Evolutionary conservation across 257 asterid species (phyloP), one percentile per base, ranked within the genome.

Genomic region (Nicotiana knightiana): DNA sequence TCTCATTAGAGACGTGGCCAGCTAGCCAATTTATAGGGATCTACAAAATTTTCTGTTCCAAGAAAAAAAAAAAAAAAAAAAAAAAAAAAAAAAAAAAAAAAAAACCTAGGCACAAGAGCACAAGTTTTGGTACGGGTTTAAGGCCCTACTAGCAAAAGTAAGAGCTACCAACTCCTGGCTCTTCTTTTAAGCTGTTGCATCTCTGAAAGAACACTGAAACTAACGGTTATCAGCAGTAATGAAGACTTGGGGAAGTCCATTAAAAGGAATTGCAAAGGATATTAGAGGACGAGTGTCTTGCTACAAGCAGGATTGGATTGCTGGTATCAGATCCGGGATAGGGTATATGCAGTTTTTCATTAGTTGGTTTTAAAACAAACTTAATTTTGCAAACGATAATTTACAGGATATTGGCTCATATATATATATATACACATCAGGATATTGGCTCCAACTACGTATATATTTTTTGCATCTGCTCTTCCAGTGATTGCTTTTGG

Each of bases 391-490:
- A 53, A 10, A 53, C 17, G 5, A 53, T 15, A 12, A 12, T 12
- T 12, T 53, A 5, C 21, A 57, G 18, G n/a, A 5, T 57, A 18
- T 26, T 57, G 5, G 24, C 18, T 53, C 28, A 15, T 39, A 9
- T 32, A 32, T 32, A 46, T 48, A 48, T 1, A 48, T 46, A 48
- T 48, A 10, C 21, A 21, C 35, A 9, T 32, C 59, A 83, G 86
- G 83, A 83, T 83, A 67, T 17, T 83, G 80, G 86, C 86, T 9
- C 86, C 86, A 53, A 83, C 86, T 35, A 79, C 86, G 16, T 83
- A 79, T 67, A 83, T 83, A 67, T 83, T 83, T 61, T 83, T 83
- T n/a, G 86, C 86, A 54, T 83, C 86, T 1, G 86, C 86, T 33
- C 79, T 83, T 39, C 86, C 86, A 3, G 86, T 83, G 43, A 83